Percentiles rank a stretch among this genome's conserved stretches.
Evolutionary conservation across 495 filamentous ascomycete genomes (phyloP).

Genomic region (Cercophora sp.): DNA sequence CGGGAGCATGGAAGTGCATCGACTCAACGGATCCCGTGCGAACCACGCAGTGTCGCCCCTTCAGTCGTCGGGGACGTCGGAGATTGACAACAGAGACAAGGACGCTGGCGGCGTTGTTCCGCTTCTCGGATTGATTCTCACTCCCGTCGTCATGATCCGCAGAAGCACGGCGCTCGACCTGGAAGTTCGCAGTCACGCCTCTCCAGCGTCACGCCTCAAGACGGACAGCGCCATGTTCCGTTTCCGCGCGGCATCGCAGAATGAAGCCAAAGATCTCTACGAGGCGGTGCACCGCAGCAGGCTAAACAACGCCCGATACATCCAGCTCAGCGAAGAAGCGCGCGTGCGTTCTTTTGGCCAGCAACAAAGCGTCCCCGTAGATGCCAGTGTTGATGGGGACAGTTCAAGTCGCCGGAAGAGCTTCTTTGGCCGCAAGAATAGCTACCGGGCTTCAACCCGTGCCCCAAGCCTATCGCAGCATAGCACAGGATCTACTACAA

Average conservation of each 20-base stretch:
- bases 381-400: constrained; percentile 36
- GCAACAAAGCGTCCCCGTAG: constrained; percentile 24
- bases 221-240: constrained; percentile 59
- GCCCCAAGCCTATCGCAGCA: constrained; percentile 44
- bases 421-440: constrained; percentile 58
- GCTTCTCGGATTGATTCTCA: constrained; percentile 76
- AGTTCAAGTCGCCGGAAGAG: constrained; percentile 39
- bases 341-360: constrained; percentile 48
- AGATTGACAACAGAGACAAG: constrained; percentile 35
- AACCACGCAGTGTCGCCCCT: constrained; percentile 37
- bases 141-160: constrained; percentile 80
- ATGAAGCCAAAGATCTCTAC: constrained; percentile 79
- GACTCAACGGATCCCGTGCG: constrained; percentile 51
- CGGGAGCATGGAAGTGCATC: constrained; percentile 81
- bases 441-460: constrained; percentile 52
- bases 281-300: constrained; percentile 75
- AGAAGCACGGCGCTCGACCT: constrained; percentile 90
- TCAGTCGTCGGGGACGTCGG: constrained; percentile 33
- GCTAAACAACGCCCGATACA: constrained; percentile 84
- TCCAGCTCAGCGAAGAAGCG: constrained; percentile 66
- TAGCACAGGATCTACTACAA: constrained; percentile 48
- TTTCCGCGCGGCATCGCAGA: constrained; percentile 72
- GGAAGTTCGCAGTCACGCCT: constrained; percentile 79
- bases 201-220: constrained; percentile 68
- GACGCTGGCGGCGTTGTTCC: constrained; percentile 44